These are phyloP conservation scores for Periglandula ipomoeae DNA, from an alignment of 2,329 filamentous ascomycete genomes.

Conservation along the genomic window DNA sequence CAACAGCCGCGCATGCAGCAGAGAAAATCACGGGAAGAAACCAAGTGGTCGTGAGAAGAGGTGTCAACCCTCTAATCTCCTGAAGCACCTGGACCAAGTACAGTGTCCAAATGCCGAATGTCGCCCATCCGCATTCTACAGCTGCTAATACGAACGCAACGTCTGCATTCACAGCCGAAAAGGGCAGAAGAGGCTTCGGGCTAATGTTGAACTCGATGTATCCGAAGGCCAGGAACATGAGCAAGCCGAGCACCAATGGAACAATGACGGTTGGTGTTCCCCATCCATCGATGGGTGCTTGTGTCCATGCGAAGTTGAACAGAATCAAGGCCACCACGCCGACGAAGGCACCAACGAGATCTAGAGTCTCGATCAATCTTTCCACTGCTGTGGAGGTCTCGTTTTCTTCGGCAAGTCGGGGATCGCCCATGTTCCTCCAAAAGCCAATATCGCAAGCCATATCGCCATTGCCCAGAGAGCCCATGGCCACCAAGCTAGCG, in stretches of 20 bases:
- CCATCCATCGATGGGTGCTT: slow-evolving; percentile 53
- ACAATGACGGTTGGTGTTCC: slow-evolving; percentile 43
- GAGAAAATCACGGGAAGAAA: slow-evolving; percentile 34
- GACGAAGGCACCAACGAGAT: slow-evolving; percentile 28
- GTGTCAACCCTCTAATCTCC: slow-evolving; percentile 29
- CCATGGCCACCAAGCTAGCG: slow-evolving; percentile 39
- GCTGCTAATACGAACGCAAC: slow-evolving; percentile 48
- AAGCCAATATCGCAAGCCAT: slow-evolving; percentile 23
- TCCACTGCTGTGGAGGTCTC: slow-evolving; percentile 7
- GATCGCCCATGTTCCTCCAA: slow-evolving; percentile 24
- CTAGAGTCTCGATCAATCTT: slow-evolving; percentile 23
- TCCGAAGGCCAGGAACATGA: slow-evolving; percentile 47
- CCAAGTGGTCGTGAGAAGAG: slow-evolving; percentile 35
- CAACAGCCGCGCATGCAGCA: slow-evolving; percentile 35
- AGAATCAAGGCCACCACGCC: slow-evolving; percentile 49
- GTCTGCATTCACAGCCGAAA: slow-evolving; percentile 34
- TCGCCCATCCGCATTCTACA: slow-evolving; percentile 43
- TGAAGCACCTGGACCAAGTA: slow-evolving; percentile 43
- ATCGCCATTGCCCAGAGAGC: slow-evolving; percentile 33
- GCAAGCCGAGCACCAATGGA: slow-evolving; percentile 45
- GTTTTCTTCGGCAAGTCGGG: slow-evolving; percentile 18
- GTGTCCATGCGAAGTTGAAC: slow-evolving; percentile 60
- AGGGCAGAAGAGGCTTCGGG: slow-evolving; percentile 46
- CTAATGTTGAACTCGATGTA: slow-evolving; percentile 42
- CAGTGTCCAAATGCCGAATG: slow-evolving; percentile 45